Conservation (phyloP, 2,329 filamentous ascomycete genomes). For the Clonostachys byssicola region DNA sequence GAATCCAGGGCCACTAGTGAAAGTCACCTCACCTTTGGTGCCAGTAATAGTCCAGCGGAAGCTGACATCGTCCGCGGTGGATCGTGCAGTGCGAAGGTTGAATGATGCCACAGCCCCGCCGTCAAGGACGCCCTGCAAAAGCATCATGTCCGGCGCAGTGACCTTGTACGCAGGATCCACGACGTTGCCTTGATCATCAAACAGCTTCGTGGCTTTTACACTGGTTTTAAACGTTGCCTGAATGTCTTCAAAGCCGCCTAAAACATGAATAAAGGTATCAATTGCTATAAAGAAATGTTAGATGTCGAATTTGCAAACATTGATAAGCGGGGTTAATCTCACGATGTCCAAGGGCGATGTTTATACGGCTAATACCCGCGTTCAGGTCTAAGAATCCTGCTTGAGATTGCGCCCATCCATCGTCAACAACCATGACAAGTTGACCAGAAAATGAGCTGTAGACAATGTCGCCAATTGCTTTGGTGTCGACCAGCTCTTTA, state of each 20-base stretch:
- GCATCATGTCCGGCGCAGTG: conserved; percentile 24
- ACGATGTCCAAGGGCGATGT: conserved; percentile 21
- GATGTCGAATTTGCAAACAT: background rate
- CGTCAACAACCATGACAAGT: conserved; percentile 16
- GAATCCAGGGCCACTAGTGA: background rate
- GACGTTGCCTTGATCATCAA: conserved; percentile 14
- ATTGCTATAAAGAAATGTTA: conserved; percentile 15
- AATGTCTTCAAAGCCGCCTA: conserved; percentile 19
- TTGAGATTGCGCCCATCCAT: background rate
- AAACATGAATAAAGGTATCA: conserved; percentile 21
- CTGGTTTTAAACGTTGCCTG: background rate
- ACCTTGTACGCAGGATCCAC: conserved; percentile 12
- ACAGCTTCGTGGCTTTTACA: conserved; percentile 13
- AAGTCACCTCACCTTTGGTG: conserved; percentile 25
- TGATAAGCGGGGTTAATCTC: conserved; percentile 3
- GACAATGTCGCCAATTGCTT: conserved; percentile 39
- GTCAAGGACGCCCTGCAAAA: conserved; percentile 23
- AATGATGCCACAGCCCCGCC: conserved; percentile 21
- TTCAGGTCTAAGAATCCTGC: conserved; percentile 10
- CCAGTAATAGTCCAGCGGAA: conserved; percentile 28
- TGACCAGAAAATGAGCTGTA: conserved; percentile 34
- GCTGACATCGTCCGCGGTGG: conserved; percentile 11
- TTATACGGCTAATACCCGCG: conserved; percentile 11
- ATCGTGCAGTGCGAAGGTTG: conserved; percentile 11
- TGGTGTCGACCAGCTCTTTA: conserved; percentile 31